Percentiles rank a stretch among this genome's conserved stretches.
Conservation (phyloP, 805 yeast species). For the Cephaloascus albidus region DNA sequence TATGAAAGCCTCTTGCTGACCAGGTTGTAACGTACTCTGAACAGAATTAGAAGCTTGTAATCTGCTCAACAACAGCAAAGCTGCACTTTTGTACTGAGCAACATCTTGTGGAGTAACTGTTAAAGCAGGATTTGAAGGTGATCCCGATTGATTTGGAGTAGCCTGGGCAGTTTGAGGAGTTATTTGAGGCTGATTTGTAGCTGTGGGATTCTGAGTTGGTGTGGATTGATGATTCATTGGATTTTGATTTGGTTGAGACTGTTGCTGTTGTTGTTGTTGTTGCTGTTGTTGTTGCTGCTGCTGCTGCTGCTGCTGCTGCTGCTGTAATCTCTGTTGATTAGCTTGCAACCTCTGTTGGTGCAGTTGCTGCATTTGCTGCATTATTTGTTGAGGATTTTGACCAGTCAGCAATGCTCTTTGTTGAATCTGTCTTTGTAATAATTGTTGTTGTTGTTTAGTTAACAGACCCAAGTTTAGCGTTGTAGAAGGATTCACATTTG, state of each 20-base stretch:
- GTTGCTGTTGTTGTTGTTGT: constrained; percentile 9
- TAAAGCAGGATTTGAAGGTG: no score
- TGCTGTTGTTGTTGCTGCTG: constrained; percentile 15
- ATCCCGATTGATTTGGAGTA: not conserved
- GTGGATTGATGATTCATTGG: not conserved
- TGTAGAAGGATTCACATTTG: constrained; percentile 1
- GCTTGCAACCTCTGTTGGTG: no score
- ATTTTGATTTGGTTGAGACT: constrained; percentile 9
- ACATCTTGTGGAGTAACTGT: no score
- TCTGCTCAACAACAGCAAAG: constrained; percentile 24
- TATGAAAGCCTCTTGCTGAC: constrained; percentile 27
- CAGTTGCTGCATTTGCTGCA: constrained; percentile 8
- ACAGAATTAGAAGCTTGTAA: constrained; percentile 26
- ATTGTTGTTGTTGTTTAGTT: constrained; percentile 28
- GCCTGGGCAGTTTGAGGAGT: constrained; percentile 12
- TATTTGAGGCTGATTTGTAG: constrained; percentile 8
- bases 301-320: constrained; percentile 10
- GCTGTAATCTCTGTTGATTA: constrained; percentile 9
- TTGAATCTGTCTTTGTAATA: constrained; percentile 24
- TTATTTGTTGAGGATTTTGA: not conserved
- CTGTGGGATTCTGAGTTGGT: not conserved
- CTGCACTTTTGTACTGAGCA: constrained; percentile 26
- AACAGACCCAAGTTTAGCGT: constrained; percentile 5
- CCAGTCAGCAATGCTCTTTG: constrained; percentile 8
- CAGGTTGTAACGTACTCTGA: constrained; percentile 21